Evolutionary conservation across 2,329 filamentous ascomycete species (phyloP).

Genomic region (Cephalotrichum gorgonifer): DNA sequence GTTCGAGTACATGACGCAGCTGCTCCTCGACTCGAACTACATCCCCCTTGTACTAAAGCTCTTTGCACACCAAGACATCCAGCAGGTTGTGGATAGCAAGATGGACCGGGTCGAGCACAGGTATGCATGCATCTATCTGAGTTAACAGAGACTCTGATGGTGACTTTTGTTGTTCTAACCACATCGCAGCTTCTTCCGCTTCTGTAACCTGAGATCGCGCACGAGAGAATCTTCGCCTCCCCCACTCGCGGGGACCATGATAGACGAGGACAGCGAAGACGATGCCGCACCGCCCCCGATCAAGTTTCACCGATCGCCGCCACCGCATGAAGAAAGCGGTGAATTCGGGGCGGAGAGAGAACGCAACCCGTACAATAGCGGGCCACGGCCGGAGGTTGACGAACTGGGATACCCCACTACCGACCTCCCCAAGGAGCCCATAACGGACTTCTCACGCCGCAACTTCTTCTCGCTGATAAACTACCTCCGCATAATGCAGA

Average conservation of each 20-base stretch:
- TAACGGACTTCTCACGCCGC: slow-evolving; percentile 83
- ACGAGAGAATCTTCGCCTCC: slow-evolving; percentile 10
- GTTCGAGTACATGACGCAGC: slow-evolving; percentile 89
- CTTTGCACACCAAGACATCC: slow-evolving; percentile 88
- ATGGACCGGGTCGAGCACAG: slow-evolving; percentile 74
- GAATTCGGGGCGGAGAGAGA: background rate
- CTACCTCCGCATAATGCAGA: slow-evolving; percentile 91
- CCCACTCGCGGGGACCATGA: background rate
- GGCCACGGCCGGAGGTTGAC: slow-evolving; percentile 57
- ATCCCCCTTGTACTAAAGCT: slow-evolving; percentile 86
- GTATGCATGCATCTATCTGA: slow-evolving; percentile 40
- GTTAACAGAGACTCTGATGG: background rate
- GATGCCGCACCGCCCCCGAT: slow-evolving; percentile 83
- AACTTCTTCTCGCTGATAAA: slow-evolving; percentile 96
- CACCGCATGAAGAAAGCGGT: slow-evolving; percentile 17
- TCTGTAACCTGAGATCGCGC: slow-evolving; percentile 62
- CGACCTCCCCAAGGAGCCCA: slow-evolving; percentile 60
- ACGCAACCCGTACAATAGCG: background rate
- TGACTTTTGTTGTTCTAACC: background rate
- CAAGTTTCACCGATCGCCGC: slow-evolving; percentile 41
- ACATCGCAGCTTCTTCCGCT: slow-evolving; percentile 67
- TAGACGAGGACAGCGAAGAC: slow-evolving; percentile 49
- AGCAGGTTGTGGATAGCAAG: slow-evolving; percentile 77
- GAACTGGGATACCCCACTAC: slow-evolving; percentile 75
- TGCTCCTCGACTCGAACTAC: slow-evolving; percentile 91